Base-by-base conservation (phyloP, 2,329 filamentous ascomycete species). In the Microcyclospora tardicrescens region DNA sequence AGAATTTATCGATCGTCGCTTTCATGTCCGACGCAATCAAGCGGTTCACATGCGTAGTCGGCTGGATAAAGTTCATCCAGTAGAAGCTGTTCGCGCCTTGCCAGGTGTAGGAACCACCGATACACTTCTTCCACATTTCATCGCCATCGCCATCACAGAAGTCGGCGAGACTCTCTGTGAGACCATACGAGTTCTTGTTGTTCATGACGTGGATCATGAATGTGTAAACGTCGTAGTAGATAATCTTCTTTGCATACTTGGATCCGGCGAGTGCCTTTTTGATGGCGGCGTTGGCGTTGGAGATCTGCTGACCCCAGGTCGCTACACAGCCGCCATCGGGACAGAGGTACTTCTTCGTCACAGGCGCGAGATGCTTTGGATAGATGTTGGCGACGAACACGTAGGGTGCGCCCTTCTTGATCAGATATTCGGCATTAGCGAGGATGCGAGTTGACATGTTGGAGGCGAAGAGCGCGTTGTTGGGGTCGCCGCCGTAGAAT, bases 321-420 rank as follows among this genome's bases (percentile, higher is more conserved):
- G 36, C 37, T 11, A 46, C 37, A 39, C 42, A 44, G 10, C 32
- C 16, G 10, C 33, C 38, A 27, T 46, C 35, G 6, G 39, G 34
- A 37, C 46, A 49, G 30, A 49, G 43, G 29, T 47, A 52, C 11
- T 35, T 38, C 13, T 34, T 35, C 8, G 40, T 48, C 10, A 50
- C 46, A 4, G 48, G 49, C 10, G 49, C 44, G 24, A 37, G 28
- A 29, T 52, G 46, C 36, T 48, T 50, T 10, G 46, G 45, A 36
- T 48, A 50, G 34, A 52, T 45, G 40, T 51, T 51, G 27, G 49
- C 42, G 28, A 51, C 43, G 24, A 52, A 42, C 39, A 52, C 45
- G 34, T 45, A 46, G 5, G 48, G 48, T 13, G 49, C 49, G 30
- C 47, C 49, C n/a, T 28, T 37, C 10, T 45, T 34, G 36, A 51